Conservation (phyloP, 495 filamentous ascomycete species). For the Aspergillus homomorphus region DNA sequence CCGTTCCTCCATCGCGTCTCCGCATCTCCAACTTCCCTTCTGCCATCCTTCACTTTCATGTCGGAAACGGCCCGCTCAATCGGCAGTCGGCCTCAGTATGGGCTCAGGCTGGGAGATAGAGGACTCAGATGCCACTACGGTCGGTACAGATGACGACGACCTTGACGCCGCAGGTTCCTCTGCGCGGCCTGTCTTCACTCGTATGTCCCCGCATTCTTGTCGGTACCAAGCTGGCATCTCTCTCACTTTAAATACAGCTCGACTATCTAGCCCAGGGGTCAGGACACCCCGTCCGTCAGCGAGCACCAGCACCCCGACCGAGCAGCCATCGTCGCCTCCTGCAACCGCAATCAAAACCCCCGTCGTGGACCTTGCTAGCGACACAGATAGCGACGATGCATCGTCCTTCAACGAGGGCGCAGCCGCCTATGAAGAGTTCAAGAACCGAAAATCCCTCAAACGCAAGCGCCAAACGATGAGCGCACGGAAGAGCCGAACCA, state of each 20-base stretch:
- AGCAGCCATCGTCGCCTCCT: conserved; percentile 16
- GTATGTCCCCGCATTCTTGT: neutral
- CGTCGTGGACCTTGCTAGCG: conserved; percentile 17
- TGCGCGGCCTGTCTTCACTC: conserved; percentile 14
- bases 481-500: conserved; percentile 32
- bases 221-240: neutral
- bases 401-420: conserved; percentile 43
- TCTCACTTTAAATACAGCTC: neutral
- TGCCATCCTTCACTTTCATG: neutral
- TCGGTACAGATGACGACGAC: conserved; percentile 43
- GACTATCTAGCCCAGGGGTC: neutral
- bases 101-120: conserved; percentile 20
- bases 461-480: conserved; percentile 50
- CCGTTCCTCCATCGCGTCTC: conserved; percentile 11
- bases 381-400: conserved; percentile 37
- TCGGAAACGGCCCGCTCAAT: neutral
- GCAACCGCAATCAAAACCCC: conserved; percentile 16
- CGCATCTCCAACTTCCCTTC: conserved; percentile 6
- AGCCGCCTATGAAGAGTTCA: conserved; percentile 56
- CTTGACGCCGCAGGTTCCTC: conserved; percentile 30
- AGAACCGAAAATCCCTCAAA: conserved; percentile 54
- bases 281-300: neutral
- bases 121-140: conserved; percentile 24
- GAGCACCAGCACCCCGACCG: neutral
- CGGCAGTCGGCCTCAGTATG: conserved; percentile 11